A percentile compares a stretch with the other conserved stretches of the same genome.
Evolutionary conservation across 306 rosid genomes (phyloP).

Genomic region (Trifolium subterraneum): DNA sequence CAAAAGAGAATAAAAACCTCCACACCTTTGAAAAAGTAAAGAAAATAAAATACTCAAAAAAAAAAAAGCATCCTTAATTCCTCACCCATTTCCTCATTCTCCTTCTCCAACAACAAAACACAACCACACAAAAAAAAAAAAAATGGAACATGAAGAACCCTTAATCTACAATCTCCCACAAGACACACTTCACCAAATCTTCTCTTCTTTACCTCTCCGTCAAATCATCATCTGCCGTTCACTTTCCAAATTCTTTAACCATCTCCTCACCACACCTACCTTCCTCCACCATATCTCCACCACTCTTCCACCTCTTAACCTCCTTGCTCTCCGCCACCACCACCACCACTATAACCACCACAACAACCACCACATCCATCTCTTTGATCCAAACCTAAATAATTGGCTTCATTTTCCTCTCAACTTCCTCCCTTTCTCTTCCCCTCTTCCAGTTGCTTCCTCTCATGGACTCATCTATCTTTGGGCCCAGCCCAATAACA

Average conservation of each 20-base stretch:
- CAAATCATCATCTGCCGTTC: slow-evolving; percentile 77
- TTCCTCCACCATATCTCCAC: slow-evolving; percentile 66
- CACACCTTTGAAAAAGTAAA: background rate
- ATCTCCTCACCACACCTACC: slow-evolving; percentile 63
- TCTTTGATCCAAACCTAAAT: slow-evolving; percentile 64
- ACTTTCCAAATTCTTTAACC: slow-evolving; percentile 69
- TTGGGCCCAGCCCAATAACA: slow-evolving; percentile 66
- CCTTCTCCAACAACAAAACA: background rate
- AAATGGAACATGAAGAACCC: slow-evolving; percentile 20
- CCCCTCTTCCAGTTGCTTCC: slow-evolving; percentile 88
- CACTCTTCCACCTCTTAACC: slow-evolving; percentile 58
- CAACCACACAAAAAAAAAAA: slow-evolving; percentile 30
- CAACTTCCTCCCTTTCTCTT: slow-evolving; percentile 75
- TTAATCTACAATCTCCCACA: slow-evolving; percentile 73
- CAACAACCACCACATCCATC: slow-evolving; percentile 54
- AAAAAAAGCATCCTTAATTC: background rate
- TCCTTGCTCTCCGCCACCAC: slow-evolving; percentile 73
- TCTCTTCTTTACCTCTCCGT: slow-evolving; percentile 79
- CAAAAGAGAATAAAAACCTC: background rate
- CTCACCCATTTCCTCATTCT: background rate
- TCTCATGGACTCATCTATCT: slow-evolving; percentile 79
- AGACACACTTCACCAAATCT: slow-evolving; percentile 80
- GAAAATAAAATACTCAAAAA: background rate
- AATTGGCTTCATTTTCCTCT: slow-evolving; percentile 72
- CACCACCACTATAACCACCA: slow-evolving; percentile 52